Percentiles rank a stretch among this genome's conserved stretches.
Evolutionary conservation across 164 flowering plant species (phyloP).

Genomic region (Euptelea pleiosperma): DNA sequence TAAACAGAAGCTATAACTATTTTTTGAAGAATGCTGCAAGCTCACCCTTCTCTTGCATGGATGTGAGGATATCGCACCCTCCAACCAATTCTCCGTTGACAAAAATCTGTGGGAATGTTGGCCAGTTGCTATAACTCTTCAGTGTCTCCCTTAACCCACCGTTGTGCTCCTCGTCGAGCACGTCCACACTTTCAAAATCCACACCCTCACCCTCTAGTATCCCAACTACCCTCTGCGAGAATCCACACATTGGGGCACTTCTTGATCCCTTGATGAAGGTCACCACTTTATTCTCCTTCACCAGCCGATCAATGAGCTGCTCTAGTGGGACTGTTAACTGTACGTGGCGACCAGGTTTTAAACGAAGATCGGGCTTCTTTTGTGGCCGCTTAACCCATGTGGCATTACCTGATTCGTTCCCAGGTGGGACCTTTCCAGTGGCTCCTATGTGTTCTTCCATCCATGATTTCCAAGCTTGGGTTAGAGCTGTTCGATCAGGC

Average conservation of each 20-base stretch:
- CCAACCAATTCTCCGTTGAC: slow-evolving; percentile 82
- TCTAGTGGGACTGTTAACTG: slow-evolving; percentile 81
- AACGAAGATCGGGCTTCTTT: slow-evolving; percentile 79
- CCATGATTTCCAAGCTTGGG: slow-evolving; percentile 96
- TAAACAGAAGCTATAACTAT: no score
- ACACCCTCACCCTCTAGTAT: slow-evolving; percentile 70
- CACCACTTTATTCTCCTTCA: slow-evolving; percentile 90
- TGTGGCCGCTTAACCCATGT: slow-evolving; percentile 68
- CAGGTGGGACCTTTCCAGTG: slow-evolving; percentile 88
- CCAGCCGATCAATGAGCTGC: slow-evolving; percentile 72
- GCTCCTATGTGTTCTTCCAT: slow-evolving; percentile 86
- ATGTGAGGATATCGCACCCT: slow-evolving; percentile 80
- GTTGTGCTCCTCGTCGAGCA: slow-evolving; percentile 90
- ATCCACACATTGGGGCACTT: slow-evolving; percentile 85
- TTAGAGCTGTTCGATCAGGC: slow-evolving; percentile 68
- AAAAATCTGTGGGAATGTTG: slow-evolving; percentile 92
- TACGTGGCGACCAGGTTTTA: slow-evolving; percentile 86
- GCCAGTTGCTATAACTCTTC: slow-evolving; percentile 92
- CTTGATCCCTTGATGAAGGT: slow-evolving; percentile 97
- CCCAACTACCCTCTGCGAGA: slow-evolving; percentile 84
- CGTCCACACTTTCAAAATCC: slow-evolving; percentile 82
- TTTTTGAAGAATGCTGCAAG: slow-evolving; percentile 53
- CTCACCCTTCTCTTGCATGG: slow-evolving; percentile 90
- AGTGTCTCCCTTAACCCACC: slow-evolving; percentile 74
- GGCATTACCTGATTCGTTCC: slow-evolving; percentile 80